Percentiles rank a stretch among this genome's conserved stretches.
phyloP scores from a whole-genome alignment of 1,284 basidiomycete genomes.

The Melampsora medusae region DNA sequence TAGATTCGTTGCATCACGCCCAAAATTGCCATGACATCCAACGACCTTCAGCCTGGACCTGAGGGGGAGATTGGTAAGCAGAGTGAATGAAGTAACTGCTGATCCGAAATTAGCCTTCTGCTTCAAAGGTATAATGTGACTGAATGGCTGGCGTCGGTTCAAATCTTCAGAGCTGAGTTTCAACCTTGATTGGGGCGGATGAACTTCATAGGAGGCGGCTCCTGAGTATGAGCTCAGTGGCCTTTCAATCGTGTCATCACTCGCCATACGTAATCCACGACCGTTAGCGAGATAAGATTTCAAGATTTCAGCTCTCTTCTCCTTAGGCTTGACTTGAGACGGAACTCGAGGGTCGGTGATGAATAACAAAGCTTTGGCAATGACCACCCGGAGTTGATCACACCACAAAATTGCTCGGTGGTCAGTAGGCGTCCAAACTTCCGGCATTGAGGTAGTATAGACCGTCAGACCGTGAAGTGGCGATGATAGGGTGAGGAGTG shows the following conservation, averaged over 20 bases:
- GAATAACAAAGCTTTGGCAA: conserved; percentile 75
- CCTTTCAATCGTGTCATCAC: conserved; percentile 24
- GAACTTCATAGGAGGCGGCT: conserved; percentile 16
- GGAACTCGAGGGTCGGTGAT: conserved; percentile 57
- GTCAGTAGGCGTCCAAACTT: conserved; percentile 89
- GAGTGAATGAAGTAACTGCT: conserved; percentile 5
- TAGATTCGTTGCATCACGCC: neutral
- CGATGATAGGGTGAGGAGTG: conserved; percentile 60
- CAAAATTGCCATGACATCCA: conserved; percentile 23
- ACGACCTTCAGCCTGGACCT: conserved; percentile 19
- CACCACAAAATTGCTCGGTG: conserved; percentile 99
- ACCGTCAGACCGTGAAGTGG: conserved; percentile 66
- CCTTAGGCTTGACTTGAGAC: conserved; percentile 27
- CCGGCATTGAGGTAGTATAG: conserved; percentile 81
- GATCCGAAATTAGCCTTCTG: neutral
- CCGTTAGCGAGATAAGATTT: conserved; percentile 41
- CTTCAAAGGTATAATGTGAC: conserved; percentile 4
- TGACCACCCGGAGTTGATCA: conserved; percentile 85
- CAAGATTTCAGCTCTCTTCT: conserved; percentile 40
- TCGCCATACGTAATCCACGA: conserved; percentile 13
- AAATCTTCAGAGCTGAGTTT: neutral
- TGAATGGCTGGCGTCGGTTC: neutral
- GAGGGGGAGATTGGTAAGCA: conserved; percentile 20
- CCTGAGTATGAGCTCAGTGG: conserved; percentile 29
- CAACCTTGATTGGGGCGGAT: neutral